A percentile compares a stretch with the other conserved stretches of the same genome.
Evolutionary conservation across 805 yeast species (phyloP).

Genomic region (Candida pini): DNA sequence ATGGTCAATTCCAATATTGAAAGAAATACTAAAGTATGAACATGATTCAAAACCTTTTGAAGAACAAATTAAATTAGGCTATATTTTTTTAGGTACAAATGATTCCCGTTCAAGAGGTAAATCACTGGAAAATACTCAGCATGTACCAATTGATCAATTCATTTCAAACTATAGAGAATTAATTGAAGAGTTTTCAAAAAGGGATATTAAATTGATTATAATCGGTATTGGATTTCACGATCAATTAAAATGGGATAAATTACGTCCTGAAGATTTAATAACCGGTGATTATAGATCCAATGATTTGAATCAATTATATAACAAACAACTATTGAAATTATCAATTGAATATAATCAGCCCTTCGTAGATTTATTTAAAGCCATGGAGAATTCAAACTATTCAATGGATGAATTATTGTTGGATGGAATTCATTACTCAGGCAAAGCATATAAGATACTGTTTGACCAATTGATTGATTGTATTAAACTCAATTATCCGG

Average conservation of each 20-base stretch:
- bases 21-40: slow-evolving; percentile 47
- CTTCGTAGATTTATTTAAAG: slow-evolving; percentile 48
- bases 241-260: slow-evolving; percentile 33
- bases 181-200: slow-evolving; percentile 32
- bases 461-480: slow-evolving; percentile 27
- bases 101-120: slow-evolving; percentile 40
- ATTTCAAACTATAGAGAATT: slow-evolving; percentile 41
- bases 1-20: slow-evolving; percentile 47
- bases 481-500: slow-evolving; percentile 31
- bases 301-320: slow-evolving; percentile 41
- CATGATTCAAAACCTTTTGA: slow-evolving; percentile 27
- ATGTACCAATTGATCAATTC: slow-evolving; percentile 48
- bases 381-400: slow-evolving; percentile 26
- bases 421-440: slow-evolving; percentile 42
- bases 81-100: slow-evolving; percentile 77
- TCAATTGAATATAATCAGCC: slow-evolving; percentile 47
- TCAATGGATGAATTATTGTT: slow-evolving; percentile 21
- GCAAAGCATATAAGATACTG: slow-evolving; percentile 31
- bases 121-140: slow-evolving; percentile 33
- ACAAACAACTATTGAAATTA: slow-evolving; percentile 41
- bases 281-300: slow-evolving; percentile 42
- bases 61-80: slow-evolving; percentile 34
- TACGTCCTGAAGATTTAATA: slow-evolving; percentile 29
- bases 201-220: slow-evolving; percentile 47
- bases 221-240: slow-evolving; percentile 62